Conservation (phyloP, 352 stramenopile species). For the Pseudoperonospora humuli region DNA sequence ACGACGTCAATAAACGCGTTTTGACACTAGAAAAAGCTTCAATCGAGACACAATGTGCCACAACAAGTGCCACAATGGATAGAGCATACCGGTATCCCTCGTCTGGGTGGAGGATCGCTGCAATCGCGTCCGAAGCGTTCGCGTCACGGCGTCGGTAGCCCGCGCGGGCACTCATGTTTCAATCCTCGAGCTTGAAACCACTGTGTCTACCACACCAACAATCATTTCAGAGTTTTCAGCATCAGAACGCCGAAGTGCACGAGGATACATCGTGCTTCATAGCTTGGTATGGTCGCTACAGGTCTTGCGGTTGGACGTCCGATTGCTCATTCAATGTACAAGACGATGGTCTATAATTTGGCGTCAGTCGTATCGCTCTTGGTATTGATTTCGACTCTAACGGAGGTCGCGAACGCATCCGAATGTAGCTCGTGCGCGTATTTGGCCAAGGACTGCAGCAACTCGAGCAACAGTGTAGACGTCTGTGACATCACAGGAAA, state of each 20-base stretch:
- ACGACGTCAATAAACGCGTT: too few species aligned
- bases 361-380: conserved; percentile 9
- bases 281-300: conserved; percentile 13
- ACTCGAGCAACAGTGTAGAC: conserved; percentile 8
- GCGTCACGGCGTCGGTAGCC: conserved; percentile 51
- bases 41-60: background rate
- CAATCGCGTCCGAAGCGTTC: conserved; percentile 65
- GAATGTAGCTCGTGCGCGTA: conserved; percentile 57
- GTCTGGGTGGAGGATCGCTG: conserved; percentile 51
- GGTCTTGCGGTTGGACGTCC: background rate
- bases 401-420: conserved; percentile 12
- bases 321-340: conserved; percentile 2
- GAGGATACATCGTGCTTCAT: conserved; percentile 17
- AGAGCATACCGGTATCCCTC: conserved; percentile 39
- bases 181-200: too few species aligned
- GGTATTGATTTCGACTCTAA: conserved; percentile 13
- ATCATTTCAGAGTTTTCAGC: too few species aligned
- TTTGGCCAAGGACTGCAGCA: conserved; percentile 57
- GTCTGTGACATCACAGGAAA: conserved; percentile 50
- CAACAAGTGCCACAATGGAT: background rate
- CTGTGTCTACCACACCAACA: conserved; percentile 9
- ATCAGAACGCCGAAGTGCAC: too few species aligned
- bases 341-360: conserved; percentile 10
- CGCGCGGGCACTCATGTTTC: too few species aligned
- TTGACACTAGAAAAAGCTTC: background rate